Percentiles rank a stretch among this genome's conserved stretches.
phyloP scores from a whole-genome alignment of 805 yeast species.

The Metschnikowia amazonensis region DNA sequence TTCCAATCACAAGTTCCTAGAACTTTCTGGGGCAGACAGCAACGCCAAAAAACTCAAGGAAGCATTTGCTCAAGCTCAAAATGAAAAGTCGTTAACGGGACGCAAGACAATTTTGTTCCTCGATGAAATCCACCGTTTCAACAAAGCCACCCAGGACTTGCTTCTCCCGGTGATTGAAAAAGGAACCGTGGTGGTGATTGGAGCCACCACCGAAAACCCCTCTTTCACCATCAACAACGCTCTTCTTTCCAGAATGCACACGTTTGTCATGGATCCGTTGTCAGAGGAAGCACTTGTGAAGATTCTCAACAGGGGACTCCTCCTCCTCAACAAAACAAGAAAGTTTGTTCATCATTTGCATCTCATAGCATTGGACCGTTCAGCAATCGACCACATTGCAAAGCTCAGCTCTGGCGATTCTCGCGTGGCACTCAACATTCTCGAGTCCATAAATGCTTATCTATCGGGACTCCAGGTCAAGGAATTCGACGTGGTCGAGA shows the following conservation, averaged over 20 bases:
- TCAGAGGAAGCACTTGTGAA: constrained; percentile 29
- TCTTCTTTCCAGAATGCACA: constrained; percentile 41
- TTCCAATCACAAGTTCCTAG: constrained; percentile 32
- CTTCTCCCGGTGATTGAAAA: constrained; percentile 41
- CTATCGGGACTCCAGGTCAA: constrained; percentile 31
- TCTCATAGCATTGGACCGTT: constrained; percentile 50
- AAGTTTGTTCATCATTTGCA: constrained; percentile 48
- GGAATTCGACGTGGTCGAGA: constrained; percentile 10
- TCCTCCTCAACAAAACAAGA: constrained; percentile 54
- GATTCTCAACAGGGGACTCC: constrained; percentile 42
- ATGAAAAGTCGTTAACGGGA: constrained; percentile 33
- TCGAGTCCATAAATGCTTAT: constrained; percentile 69
- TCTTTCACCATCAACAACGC: constrained; percentile 42
- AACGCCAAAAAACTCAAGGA: constrained; percentile 35
- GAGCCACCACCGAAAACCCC: constrained; percentile 64
- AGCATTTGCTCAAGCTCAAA: constrained; percentile 34
- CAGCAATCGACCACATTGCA: constrained; percentile 63
- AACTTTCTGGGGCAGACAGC: constrained; percentile 39
- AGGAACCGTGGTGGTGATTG: constrained; percentile 38
- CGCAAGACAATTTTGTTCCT: constrained; percentile 32
- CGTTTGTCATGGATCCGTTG: constrained; percentile 42
- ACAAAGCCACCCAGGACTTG: constrained; percentile 41
- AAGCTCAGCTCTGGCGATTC: constrained; percentile 86
- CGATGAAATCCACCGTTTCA: constrained; percentile 44
- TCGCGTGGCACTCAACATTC: constrained; percentile 70